A percentile compares a stretch with the other conserved stretches of the same genome.
Conservation (phyloP, 176 grass and related monocot species). For the Triticum urartu region DNA sequence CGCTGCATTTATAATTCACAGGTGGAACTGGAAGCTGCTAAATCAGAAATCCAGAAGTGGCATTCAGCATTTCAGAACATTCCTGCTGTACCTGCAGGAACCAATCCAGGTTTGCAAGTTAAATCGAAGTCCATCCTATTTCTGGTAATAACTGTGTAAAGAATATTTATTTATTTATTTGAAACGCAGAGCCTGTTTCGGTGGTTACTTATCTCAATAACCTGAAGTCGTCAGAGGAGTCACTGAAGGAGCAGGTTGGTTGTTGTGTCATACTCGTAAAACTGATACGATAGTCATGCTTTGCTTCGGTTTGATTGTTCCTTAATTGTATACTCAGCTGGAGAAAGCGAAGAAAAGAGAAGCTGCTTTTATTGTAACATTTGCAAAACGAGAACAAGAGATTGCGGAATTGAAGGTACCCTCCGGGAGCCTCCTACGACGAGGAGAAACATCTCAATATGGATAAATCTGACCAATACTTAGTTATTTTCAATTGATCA, state of each 20-base stretch:
- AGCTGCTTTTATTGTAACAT: slow-evolving; percentile 93
- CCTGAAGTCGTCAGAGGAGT: slow-evolving; percentile 95
- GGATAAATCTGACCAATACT: background rate
- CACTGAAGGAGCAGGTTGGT: slow-evolving; percentile 88
- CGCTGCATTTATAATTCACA: slow-evolving; percentile 30
- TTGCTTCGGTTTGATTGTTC: background rate
- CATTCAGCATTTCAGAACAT: slow-evolving; percentile 85
- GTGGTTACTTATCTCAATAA: slow-evolving; percentile 82
- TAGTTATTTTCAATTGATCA: background rate
- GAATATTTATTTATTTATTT: slow-evolving; percentile 22
- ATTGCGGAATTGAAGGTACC: slow-evolving; percentile 91
- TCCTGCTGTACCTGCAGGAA: slow-evolving; percentile 59
- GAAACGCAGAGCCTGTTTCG: slow-evolving; percentile 66
- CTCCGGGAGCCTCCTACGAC: background rate
- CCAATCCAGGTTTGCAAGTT: slow-evolving; percentile 60
- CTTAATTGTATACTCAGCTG: slow-evolving; percentile 58
- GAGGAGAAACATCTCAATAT: background rate
- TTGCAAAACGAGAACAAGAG: slow-evolving; percentile 97
- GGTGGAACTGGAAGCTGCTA: slow-evolving; percentile 72
- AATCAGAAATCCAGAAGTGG: slow-evolving; percentile 96
- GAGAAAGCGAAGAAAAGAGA: slow-evolving; percentile 99
- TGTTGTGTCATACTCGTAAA: background rate
- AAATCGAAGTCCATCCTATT: background rate
- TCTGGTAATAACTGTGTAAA: slow-evolving; percentile 8
- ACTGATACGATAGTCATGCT: slow-evolving; percentile 5